Evolutionary conservation across 2,329 filamentous ascomycete species (phyloP).

Genomic region (Esteya vermicola): DNA sequence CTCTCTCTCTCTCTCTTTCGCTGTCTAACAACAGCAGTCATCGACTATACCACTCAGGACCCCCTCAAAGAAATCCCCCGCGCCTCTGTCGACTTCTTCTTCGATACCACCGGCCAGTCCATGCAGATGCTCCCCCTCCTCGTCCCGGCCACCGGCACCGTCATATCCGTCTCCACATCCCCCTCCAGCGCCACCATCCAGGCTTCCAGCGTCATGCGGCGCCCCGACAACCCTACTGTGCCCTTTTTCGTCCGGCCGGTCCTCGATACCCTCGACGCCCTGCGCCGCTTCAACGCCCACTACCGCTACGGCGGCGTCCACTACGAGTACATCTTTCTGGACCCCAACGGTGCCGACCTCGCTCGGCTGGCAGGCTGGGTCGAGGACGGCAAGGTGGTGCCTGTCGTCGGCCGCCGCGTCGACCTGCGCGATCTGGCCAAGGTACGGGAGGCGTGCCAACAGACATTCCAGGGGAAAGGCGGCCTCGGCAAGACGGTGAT

Average conservation of each 20-base stretch:
- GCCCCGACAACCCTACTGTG: background rate
- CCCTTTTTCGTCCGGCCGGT: background rate
- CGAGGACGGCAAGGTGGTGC: background rate
- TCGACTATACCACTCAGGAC: background rate
- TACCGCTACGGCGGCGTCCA: background rate
- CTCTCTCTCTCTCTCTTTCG: background rate
- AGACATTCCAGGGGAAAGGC: background rate
- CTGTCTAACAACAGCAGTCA: background rate
- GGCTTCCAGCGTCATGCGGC: background rate
- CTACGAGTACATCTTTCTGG: background rate
- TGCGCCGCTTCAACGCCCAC: background rate
- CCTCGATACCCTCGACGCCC: background rate
- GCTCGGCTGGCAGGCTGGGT: background rate
- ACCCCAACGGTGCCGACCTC: background rate
- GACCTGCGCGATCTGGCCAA: background rate
- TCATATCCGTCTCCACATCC: background rate
- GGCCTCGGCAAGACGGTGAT: background rate
- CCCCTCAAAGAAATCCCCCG: background rate
- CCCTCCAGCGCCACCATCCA: background rate
- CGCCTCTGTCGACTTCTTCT: background rate
- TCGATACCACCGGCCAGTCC: conserved; percentile 1
- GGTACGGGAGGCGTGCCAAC: background rate
- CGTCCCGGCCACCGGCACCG: background rate
- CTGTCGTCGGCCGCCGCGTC: background rate
- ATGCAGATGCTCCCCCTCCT: background rate